Evolutionary conservation across 495 filamentous ascomycete genomes (phyloP), one percentile per base, ranked within the genome.

Genomic region (Paragyromitra xinjiangensis): DNA sequence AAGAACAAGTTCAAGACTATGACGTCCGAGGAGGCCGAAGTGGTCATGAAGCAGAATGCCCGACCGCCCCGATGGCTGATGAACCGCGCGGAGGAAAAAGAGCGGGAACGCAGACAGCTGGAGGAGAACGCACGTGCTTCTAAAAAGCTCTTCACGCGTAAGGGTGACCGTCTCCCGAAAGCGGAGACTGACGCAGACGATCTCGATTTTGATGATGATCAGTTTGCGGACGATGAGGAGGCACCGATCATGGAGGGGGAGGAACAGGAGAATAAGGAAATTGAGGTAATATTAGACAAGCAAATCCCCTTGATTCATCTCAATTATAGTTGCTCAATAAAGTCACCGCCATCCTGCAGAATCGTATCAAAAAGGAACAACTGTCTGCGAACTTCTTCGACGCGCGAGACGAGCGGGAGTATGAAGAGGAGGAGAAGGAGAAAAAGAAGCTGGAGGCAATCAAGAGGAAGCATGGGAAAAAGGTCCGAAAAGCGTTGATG

Each of bases 181-280:
- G 76, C 79, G 16, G 81, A 82, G 51, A 89, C 91, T 24, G 88
- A 89, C 64, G 86, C 83, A 6, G 87, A 87, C 59, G 88, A 90
- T 66, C 85, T 90, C 77, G 87, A 90, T 81, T 90, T 90, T 71
- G 88, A 89, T 73, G 88, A 89, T 68, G 91, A 93, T 81, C 84
- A 88, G 53, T 94, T 94, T 80, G 89, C 91, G 11, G 92, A 98
- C 80, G 95, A 99, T 81, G 95, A 99, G 81, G 95, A 98, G 81
- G 88, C 90, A 58, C 91, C 93, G 12, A 87, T 96, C 53, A 93
- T 96, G 81, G 90, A 91, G 68, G 92, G 94, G 9, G 85, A 89
- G 59, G 93, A 97, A 65, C 93, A 96, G 74, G 94, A 97, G 53
- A 85, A 89, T 0, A 98, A 97, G 82, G 92, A 93, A n/a, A 89